Base-by-base conservation (phyloP, 768 basidiomycete genomes). In the Porpolomopsis calyptriformis region DNA sequence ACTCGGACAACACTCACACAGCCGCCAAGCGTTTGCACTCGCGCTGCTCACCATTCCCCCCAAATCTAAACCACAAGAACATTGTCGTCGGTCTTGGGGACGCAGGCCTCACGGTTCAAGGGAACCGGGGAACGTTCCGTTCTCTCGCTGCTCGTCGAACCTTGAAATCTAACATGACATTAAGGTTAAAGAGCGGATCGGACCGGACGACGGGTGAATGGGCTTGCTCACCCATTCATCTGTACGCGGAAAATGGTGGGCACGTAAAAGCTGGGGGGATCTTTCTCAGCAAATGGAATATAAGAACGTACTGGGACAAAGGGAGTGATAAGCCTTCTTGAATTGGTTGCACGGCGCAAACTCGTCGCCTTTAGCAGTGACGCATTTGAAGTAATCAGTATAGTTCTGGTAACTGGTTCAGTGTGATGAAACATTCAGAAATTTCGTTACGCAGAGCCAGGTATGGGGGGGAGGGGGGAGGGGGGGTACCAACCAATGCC, bases 281-380 rank as follows among this genome's bases (percentile, higher is more conserved):
- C n/a, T n/a, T n/a, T n/a, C n/a, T n/a, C n/a, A n/a, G n/a, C n/a
- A 9, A 33, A 40, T 27, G 20, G 40, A 31, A 40, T 43, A 33
- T 40, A 40, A 51, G 25, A n/a, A 82, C 91, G 64, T 57, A 97
- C 96, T 97, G 52, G 96, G 96, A 70, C 96, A 99, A 49, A 98
- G 79, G 34, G 93, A 91, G 72, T 90, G 77, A 74, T 91, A 99
- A 23, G 88, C 88, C 64, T 80, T 78, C 72, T 85, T 87, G 80
- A 99, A 99, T 66, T 96, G 93, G 71, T 91, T 91, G 83, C 96
- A 98, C 1, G 96, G 92, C n/a, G 83, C 80, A 63, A 82, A 98
- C 49, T 97, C 96, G 55, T 99, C 96, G 55, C 96, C 96, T 71
- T 96, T 98, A 56, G 93, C 93, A 56, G 85, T 66, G 56, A 97